These are phyloP conservation scores for Jatropha multifida DNA, from an alignment of 441 rosid species.

Conservation along the genomic window DNA sequence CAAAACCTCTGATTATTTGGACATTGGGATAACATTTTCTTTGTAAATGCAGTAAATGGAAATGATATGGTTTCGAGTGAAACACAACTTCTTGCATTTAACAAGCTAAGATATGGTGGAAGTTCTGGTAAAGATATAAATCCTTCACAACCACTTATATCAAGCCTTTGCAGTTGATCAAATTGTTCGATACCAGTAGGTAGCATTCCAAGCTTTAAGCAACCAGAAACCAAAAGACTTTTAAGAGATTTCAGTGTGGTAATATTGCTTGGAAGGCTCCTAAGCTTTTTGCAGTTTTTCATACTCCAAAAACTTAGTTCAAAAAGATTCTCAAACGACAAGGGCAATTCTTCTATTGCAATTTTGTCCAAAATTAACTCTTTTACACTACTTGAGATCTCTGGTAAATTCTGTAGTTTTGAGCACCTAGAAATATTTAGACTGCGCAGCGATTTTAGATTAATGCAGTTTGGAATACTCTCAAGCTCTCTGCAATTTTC, in stretches of 20 bases:
- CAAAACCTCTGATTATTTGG: background rate
- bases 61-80: background rate
- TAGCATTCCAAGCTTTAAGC: conserved; percentile 7
- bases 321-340: background rate
- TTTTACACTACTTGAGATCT: conserved; percentile 8
- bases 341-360: conserved; percentile 17
- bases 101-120: background rate
- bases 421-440: conserved; percentile 4
- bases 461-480: conserved; percentile 7
- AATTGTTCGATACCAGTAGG: background rate
- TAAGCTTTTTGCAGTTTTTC: conserved; percentile 3
- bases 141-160: background rate
- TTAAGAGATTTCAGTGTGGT: conserved; percentile 14
- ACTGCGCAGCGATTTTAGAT: background rate
- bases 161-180: background rate
- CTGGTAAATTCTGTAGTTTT: conserved; percentile 1
- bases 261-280: conserved; percentile 8
- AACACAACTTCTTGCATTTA: background rate
- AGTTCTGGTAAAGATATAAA: background rate
- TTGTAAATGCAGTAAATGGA: background rate
- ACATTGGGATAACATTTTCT: background rate
- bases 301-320: background rate
- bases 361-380: conserved; percentile 1
- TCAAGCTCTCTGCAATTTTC: background rate
- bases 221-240: conserved; percentile 16